phyloP scores from a whole-genome alignment of 2,329 filamentous ascomycete species.

The Cephalotrichum gorgonifer region DNA sequence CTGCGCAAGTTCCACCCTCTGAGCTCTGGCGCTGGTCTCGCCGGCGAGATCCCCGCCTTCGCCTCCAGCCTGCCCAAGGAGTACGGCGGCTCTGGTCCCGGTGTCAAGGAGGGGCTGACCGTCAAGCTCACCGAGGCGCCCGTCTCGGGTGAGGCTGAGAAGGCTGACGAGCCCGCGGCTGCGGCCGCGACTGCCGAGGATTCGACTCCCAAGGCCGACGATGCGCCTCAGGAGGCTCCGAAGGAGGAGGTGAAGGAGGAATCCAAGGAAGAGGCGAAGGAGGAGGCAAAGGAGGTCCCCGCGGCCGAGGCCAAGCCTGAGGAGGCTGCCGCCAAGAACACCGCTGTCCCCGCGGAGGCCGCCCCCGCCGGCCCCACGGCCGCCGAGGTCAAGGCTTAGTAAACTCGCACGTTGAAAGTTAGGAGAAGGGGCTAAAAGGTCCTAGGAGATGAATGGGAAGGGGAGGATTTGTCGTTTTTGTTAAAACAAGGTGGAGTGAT shows the following conservation, averaged over 20 bases:
- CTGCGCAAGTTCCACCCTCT: conserved; percentile 73
- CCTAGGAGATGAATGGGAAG: neutral
- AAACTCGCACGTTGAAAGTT: neutral
- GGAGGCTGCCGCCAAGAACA: neutral
- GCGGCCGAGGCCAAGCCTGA: conserved; percentile 6
- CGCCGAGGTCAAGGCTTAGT: neutral
- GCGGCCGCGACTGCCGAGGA: conserved; percentile 2
- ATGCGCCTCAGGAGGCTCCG: conserved; percentile 15
- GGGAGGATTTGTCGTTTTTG: neutral
- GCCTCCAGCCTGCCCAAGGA: conserved; percentile 57
- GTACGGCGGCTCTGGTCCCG: conserved; percentile 65
- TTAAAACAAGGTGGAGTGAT: neutral
- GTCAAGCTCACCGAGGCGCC: conserved; percentile 16
- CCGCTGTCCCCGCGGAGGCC: neutral
- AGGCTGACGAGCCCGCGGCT: conserved; percentile 5
- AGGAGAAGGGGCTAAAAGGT: neutral
- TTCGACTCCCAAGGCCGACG: conserved; percentile 10
- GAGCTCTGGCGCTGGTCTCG: conserved; percentile 60
- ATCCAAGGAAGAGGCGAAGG: neutral
- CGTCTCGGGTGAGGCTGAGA: conserved; percentile 6
- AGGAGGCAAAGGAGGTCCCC: too few species aligned
- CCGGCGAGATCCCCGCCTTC: conserved; percentile 46
- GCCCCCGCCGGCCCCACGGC: neutral
- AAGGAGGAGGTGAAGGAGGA: conserved; percentile 7
- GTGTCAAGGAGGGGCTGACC: conserved; percentile 24